phyloP scores from a whole-genome alignment of 2,329 filamentous ascomycete species.

The Fusarium metavorans region DNA sequence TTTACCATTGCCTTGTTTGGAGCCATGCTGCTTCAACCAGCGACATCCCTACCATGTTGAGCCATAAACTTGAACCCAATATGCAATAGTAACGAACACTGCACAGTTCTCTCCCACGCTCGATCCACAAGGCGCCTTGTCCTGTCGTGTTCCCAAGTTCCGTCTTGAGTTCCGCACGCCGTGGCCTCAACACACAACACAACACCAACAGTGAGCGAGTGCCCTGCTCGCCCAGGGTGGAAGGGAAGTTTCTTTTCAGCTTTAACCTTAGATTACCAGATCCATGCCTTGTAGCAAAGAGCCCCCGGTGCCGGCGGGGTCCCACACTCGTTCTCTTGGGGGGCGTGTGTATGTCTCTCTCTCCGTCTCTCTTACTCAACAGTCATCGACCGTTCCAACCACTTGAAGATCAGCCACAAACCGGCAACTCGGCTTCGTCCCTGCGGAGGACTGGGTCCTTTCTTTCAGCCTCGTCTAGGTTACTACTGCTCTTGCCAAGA shows the following conservation, averaged over 20 bases:
- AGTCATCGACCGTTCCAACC: background rate
- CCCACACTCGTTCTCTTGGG: background rate
- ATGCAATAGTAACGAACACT: background rate
- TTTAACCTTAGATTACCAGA: conserved; percentile 21
- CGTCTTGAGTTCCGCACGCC: background rate
- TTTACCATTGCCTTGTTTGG: background rate
- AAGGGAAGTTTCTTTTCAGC: conserved; percentile 9
- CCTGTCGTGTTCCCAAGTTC: background rate
- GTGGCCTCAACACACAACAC: background rate
- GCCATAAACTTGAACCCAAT: background rate
- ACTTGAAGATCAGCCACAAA: background rate
- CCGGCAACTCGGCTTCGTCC: conserved; percentile 9
- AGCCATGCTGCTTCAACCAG: background rate
- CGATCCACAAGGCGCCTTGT: background rate
- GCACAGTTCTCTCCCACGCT: background rate
- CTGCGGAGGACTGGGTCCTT: background rate
- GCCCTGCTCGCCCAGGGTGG: background rate
- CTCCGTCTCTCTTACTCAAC: background rate
- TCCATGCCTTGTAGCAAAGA: background rate
- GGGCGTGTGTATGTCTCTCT: background rate
- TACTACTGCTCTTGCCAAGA: background rate
- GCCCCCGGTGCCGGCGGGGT: background rate
- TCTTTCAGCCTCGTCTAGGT: background rate
- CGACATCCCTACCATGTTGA: background rate
- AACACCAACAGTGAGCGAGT: background rate